A percentile compares a stretch with the other conserved stretches of the same genome.
Evolutionary conservation across 176 grass and related monocot species (phyloP).

Genomic region (Microstegium vimineum): DNA sequence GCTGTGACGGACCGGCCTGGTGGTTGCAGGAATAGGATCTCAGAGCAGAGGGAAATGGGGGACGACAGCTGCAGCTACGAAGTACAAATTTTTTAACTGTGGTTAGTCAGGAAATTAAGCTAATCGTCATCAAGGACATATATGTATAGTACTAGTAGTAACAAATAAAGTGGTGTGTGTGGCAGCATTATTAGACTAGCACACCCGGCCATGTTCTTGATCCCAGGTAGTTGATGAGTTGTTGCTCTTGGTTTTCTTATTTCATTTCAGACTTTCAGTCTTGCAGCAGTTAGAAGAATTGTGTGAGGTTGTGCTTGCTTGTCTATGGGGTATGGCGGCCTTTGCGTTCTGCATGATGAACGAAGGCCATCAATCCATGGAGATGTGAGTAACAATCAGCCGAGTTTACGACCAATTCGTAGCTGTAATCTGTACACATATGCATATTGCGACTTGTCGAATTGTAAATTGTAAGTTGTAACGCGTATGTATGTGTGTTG

Average conservation of each 20-base stretch:
- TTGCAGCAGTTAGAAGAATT: background rate
- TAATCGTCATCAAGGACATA: background rate
- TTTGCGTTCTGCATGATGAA: conserved; percentile 27
- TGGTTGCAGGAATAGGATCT: conserved; percentile 48
- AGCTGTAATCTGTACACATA: conserved; percentile 1
- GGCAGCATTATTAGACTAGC: background rate
- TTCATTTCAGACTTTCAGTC: background rate
- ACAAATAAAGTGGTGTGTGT: background rate
- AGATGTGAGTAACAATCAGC: background rate
- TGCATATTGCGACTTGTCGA: background rate
- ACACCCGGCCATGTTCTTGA: background rate
- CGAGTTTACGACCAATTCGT: background rate
- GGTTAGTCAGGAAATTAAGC: background rate
- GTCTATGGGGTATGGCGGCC: background rate
- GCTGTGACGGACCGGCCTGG: background rate
- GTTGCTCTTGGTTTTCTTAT: background rate
- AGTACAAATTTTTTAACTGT: background rate
- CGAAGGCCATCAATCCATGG: background rate
- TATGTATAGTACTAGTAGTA: background rate
- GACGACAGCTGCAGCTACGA: background rate
- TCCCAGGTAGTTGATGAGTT: background rate
- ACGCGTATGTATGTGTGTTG: background rate
- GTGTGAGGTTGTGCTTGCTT: background rate
- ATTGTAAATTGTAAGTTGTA: too few relatives aligned
- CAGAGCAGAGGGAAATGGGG: background rate